Conservation (phyloP, 2,329 filamentous ascomycete genomes). For the Parastagonospora avenae region DNA sequence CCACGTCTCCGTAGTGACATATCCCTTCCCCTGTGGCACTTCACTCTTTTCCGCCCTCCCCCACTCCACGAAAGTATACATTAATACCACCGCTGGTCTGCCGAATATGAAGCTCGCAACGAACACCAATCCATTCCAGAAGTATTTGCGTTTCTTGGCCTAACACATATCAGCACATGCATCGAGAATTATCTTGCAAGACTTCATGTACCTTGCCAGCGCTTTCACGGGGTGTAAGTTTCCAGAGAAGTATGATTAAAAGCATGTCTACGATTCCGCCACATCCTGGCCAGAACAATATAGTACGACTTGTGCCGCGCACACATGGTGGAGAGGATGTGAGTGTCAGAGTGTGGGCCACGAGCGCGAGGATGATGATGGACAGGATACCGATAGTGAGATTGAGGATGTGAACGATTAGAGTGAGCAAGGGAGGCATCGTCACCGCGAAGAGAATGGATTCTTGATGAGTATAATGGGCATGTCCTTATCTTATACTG, state of each 20-base stretch:
- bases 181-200: background rate
- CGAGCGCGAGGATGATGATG: no score
- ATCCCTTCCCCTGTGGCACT: background rate
- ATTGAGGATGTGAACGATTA: no score
- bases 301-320: conserved; percentile 1
- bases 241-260: conserved; percentile 10
- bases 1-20: conserved; percentile 11
- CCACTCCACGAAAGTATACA: conserved; percentile 9
- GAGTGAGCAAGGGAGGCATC: no score
- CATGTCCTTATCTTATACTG: no score
- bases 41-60: background rate
- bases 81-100: conserved; percentile 13
- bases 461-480: no score
- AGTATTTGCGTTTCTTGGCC: conserved; percentile 1
- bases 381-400: no score
- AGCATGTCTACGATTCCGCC: conserved; percentile 16
- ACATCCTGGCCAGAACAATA: conserved; percentile 21
- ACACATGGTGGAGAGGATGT: background rate
- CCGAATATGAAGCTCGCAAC: conserved; percentile 12
- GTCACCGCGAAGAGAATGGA: no score
- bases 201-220: background rate
- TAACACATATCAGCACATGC: background rate
- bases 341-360: no score
- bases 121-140: conserved; percentile 10
- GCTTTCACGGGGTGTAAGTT: background rate